A percentile compares a stretch with the other conserved stretches of the same genome.
These are phyloP conservation scores for Raddia distichophylla DNA, from an alignment of 176 grass and related monocot species.

Conservation along the genomic window DNA sequence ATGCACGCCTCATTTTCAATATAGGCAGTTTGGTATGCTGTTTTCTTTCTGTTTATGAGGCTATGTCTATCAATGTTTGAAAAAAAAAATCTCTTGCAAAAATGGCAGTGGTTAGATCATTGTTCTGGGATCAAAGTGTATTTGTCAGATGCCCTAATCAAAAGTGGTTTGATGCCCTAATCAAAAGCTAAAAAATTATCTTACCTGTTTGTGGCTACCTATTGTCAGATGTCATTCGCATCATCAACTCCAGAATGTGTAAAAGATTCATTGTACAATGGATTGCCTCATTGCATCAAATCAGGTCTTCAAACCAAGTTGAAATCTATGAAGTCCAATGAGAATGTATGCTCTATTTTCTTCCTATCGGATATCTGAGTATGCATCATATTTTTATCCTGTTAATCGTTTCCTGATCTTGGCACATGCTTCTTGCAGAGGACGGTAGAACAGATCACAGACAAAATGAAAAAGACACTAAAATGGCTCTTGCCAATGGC, in stretches of 20 bases:
- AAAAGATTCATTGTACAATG: constrained; percentile 8
- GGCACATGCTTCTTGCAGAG: constrained; percentile 39
- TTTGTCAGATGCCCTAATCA: background rate
- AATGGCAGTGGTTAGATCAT: background rate
- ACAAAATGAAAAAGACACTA: constrained; percentile 58
- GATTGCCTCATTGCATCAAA: constrained; percentile 24
- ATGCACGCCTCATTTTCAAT: constrained; percentile 60
- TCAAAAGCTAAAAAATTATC: background rate
- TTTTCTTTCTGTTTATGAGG: background rate
- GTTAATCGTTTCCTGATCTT: constrained; percentile 19
- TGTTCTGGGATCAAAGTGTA: background rate
- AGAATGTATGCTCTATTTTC: constrained; percentile 10
- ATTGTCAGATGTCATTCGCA: constrained; percentile 5
- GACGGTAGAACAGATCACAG: constrained; percentile 40
- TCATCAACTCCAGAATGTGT: background rate
- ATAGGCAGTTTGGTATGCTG: constrained; percentile 52
- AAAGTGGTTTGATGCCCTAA: background rate
- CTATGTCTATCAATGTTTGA: background rate
- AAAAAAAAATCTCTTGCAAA: background rate
- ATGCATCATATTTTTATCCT: background rate
- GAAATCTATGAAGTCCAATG: background rate
- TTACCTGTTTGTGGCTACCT: background rate
- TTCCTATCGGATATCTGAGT: background rate
- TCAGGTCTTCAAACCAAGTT: constrained; percentile 24
- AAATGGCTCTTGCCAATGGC: constrained; percentile 68